Evolutionary conservation across 106 monocot species (phyloP), one percentile per base, ranked within the genome.

Genomic region (Dioscorea zingiberensis): DNA sequence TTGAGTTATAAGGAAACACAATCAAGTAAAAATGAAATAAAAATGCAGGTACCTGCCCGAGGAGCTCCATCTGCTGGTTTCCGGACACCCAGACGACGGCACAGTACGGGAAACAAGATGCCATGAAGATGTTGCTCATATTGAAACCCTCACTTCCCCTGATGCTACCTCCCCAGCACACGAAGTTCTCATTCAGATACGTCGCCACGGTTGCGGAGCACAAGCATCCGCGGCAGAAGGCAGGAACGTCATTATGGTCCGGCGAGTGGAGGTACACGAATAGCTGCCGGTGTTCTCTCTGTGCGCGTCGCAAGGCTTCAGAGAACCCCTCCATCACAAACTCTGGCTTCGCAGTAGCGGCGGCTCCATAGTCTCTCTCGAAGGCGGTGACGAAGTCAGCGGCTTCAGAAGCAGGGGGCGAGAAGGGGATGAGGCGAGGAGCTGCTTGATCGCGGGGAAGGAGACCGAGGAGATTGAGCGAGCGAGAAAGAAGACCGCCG

Each of bases 41-140:
- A 38, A 38, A 38, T 38, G 38, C 6, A 59, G 23, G 0, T 24
- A 91, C 97, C 91, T 88, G 92, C 59, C 81, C 79, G 18, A 93
- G 77, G 3, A 99, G 89, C 38, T 71, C 80, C 24, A 93, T 89
- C 56, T 84, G 74, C 63, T 89, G 83, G 71, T 93, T 86, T 1
- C 80, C 66, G 2, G 93, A 68, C 0, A 89, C 79, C 86, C 84
- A 82, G 48, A 93, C 98, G 15, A 93, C 69, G 2, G 89, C 98
- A 58, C 93, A 99, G 67, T 89, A 99, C n/a, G 98, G 98, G 60
- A 87, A 99, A 49, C 86, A 66, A 0, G 82, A 93, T 4, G 93
- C 89, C 74, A 80, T 99, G 25, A 99, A 76, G 78, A 84, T 99
- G 64, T 87, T 89, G 74, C 98, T 93, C 98, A 99, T 99, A 82